Evolutionary conservation across 2,329 filamentous ascomycete species (phyloP), one percentile per base, ranked within the genome.

Genomic region (Paramyrothecium roridum): DNA sequence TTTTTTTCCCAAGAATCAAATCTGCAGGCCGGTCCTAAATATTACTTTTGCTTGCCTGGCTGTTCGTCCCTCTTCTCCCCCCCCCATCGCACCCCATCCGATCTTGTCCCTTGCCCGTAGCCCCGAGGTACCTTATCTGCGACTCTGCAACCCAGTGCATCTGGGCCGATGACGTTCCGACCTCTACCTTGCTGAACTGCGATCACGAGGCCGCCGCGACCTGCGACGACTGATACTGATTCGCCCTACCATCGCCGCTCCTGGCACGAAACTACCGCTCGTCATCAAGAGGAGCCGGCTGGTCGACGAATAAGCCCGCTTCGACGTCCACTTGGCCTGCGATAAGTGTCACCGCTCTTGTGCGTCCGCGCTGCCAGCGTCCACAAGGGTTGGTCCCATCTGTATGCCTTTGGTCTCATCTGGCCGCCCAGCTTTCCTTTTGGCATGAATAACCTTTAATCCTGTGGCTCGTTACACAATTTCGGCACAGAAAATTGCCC

Each of bases 161-260:
- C 37, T 43, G 49, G n/a, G 49, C 49, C 49, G 49, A 51, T 51
- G 49, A 51, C 49, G 49, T 34, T 51, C 49, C 30, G 49, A 51
- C 33, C 30, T n/a, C 23, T 16, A 43, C 37, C 22, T 23, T 50
- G 48, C 48, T 33, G n/a, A 26, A 30, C 49, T 33, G 16, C 30
- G 23, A 51, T 51, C 49, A 51, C 49, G 49, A 51, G 49, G 49
- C 26, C 37, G 37, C 37, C 37, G 12, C n/a, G n/a, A 19, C 37
- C 13, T 17, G n/a, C 37, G 37, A 43, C 37, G n/a, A 43, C 13
- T 43, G 37, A 43, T 19, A 6, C 37, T 43, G 37, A 3, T 43
- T 17, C 6, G n/a, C 37, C n/a, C 26, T 30, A 10, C 26, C 26
- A 30, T 30, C 26, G 26, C 37, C 13, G 37, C 37, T 4, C 37